Base-by-base conservation (phyloP, 352 stramenopile genomes). In the Achlya hypogyna region DNA sequence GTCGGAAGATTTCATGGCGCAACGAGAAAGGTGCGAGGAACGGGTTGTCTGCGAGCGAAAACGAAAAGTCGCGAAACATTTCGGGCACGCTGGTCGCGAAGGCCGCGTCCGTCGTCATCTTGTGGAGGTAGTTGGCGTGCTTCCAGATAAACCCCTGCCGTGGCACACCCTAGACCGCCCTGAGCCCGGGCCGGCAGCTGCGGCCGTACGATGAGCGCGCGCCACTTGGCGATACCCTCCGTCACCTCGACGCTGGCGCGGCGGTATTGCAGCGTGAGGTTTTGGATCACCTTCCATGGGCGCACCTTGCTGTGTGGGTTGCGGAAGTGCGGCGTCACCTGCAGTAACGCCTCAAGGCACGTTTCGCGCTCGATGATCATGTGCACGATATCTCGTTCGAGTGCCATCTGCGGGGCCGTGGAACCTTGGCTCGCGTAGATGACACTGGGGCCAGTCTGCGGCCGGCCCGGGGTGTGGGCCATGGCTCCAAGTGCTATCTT, bases 281-380 rank as follows among this genome's bases (percentile, higher is more conserved):
- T 88, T 42, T 82, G 71, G 6, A 91, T 53, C 29, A 93, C 79
- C 52, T 87, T 77, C 5, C 60, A 67, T 23, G 60, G 60, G 8
- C 60, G 60, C 29, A 49, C 60, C 23, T 51, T 42, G 22, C 35
- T 63, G 31, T 53, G 45, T 2, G 38, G 45, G 18, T 27, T 42
- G 16, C 18, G 38, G 52, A 49, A 32, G 43, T 71, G n/a, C 88
- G 63, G 20, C 51, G 60, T 38, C 12, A 90, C 59, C 62, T 90
- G 81, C 35, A 84, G 59, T 16, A 93, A 66, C 3, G 84, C 79
- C 66, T 93, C 84, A 42, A 93, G 54, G 52, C 84, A 93, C 16
- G 82, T 82, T 54, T 93, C 84, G 2, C 84, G 81, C 72, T 93
- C 84, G 1, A 91, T 82, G 43, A 93, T 89, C 72, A 81, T 86